Base-by-base conservation (phyloP, 2,329 filamentous ascomycete genomes). In the Sclerotinia borealis region DNA sequence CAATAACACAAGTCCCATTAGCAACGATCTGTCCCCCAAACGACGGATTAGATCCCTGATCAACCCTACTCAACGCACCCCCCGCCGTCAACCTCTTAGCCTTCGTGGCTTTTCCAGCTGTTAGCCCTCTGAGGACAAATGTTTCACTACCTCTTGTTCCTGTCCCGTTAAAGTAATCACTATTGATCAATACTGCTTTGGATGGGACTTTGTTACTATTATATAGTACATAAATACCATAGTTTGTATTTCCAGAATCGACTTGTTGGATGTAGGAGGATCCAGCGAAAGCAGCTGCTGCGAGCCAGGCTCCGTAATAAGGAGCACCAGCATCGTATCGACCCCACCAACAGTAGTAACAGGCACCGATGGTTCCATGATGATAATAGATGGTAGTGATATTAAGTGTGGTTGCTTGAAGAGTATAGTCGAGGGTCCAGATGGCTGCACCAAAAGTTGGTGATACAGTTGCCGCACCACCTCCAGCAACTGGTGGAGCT, bases 21-120 rank as follows among this genome's bases (percentile, higher is more conserved):
- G 69, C 75, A 68, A 81, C 83, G 0, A 68, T 74, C 70, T 80
- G 79, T 0, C 80, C 80, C 0, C 77, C 80, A 69, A 80, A 77
- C 1, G 76, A 78, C 1, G 78, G 75, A 19, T 71, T 76, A 8
- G 73, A 69, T 0, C 79, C 79, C 55, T 76, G 71, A 65, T 83
- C 81, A 47, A 77, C 76, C 56, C 80, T 75, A 4, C 78, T 75
- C 37, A 74, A 73, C 0, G 80, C 78, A 64, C 74, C 78, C 2
- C 75, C 70, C 6, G 79, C 79, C 2, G 79, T 72, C 50, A 73
- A 65, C n/a, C 72, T 67, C 65, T 71, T 72, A 9, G 66, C 66
- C 47, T 61, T 71, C 15, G 70, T 61, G 4, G 25, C 61, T 22
- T 36, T 59, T 2, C 45, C 34, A 4, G 29, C 61, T 2, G n/a